Percentiles rank a stretch among this genome's conserved stretches.
Conservation (phyloP, 1,139 yeast species). For the Kazachstania sp. region DNA sequence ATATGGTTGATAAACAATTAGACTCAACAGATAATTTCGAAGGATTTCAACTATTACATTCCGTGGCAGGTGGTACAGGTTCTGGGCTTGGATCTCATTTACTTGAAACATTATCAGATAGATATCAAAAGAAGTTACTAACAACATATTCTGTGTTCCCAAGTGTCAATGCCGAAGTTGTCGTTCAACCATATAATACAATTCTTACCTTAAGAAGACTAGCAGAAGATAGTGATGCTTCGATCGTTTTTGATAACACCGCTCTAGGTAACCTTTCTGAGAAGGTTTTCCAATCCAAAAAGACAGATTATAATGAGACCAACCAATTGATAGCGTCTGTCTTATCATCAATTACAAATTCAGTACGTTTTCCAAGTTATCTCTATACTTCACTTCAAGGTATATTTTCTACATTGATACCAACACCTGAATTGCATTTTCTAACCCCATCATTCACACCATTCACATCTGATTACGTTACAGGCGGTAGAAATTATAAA, state of each 20-base stretch:
- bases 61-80: constrained; percentile 99
- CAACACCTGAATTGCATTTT: constrained; percentile 86
- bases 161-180: constrained; percentile 76
- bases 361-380: constrained; percentile 85
- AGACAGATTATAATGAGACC: constrained; percentile 54
- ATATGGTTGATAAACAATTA: constrained; percentile 80
- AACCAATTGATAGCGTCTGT: constrained; percentile 82
- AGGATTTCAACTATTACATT: constrained; percentile 84
- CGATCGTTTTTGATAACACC: constrained; percentile 82
- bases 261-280: constrained; percentile 52
- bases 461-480: constrained; percentile 56
- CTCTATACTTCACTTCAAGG: constrained; percentile 83
- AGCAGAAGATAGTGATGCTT: constrained; percentile 77
- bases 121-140: constrained; percentile 72
- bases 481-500: constrained; percentile 51
- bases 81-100: constrained; percentile 86
- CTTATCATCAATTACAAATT: constrained; percentile 76
- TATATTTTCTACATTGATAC: constrained; percentile 72
- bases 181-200: constrained; percentile 93
- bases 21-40: constrained; percentile 87
- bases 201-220: constrained; percentile 71
- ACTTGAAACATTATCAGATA: constrained; percentile 69
- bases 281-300: constrained; percentile 33
- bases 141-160: constrained; percentile 88
- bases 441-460: constrained; percentile 84